Evolutionary conservation across 177 flowering plant genomes (phyloP).

Genomic region (Telopea speciosissima): DNA sequence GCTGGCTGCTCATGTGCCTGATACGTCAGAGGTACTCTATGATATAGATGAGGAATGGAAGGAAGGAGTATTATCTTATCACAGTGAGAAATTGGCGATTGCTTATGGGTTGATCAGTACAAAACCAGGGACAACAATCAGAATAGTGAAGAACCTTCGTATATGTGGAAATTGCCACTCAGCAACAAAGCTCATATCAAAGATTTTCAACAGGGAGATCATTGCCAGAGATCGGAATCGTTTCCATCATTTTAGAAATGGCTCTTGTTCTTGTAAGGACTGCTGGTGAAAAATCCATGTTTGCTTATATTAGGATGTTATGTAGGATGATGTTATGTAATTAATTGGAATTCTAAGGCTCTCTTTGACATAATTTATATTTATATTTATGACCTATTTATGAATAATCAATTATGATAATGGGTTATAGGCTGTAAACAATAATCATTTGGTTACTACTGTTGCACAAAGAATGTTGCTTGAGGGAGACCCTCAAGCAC

Average conservation of each 20-base stretch:
- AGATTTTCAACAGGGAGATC: conserved; percentile 64
- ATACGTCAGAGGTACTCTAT: conserved; percentile 64
- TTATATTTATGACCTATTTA: no score
- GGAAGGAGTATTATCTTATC: conserved; percentile 50
- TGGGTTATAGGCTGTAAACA: no score
- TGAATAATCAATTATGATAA: no score
- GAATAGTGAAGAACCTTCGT: conserved; percentile 68
- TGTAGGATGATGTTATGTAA: not conserved
- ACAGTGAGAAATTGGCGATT: conserved; percentile 73
- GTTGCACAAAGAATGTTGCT: no score
- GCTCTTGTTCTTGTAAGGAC: conserved; percentile 65
- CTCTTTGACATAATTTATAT: no score
- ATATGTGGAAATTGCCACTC: conserved; percentile 72
- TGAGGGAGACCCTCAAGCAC: no score
- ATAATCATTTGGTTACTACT: no score
- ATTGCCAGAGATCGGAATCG: conserved; percentile 67
- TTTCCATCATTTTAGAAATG: conserved; percentile 77
- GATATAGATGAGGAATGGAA: conserved; percentile 72
- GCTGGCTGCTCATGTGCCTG: conserved; percentile 48
- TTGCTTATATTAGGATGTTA: not conserved
- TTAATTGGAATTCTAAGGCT: no score
- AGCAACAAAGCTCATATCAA: conserved; percentile 67
- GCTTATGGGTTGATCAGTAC: conserved; percentile 78
- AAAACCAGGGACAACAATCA: conserved; percentile 59
- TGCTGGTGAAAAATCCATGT: conserved; percentile 42